These are phyloP conservation scores for Phytophthora boehmeriae DNA, from an alignment of 352 stramenopile genomes.

Conservation along the genomic window DNA sequence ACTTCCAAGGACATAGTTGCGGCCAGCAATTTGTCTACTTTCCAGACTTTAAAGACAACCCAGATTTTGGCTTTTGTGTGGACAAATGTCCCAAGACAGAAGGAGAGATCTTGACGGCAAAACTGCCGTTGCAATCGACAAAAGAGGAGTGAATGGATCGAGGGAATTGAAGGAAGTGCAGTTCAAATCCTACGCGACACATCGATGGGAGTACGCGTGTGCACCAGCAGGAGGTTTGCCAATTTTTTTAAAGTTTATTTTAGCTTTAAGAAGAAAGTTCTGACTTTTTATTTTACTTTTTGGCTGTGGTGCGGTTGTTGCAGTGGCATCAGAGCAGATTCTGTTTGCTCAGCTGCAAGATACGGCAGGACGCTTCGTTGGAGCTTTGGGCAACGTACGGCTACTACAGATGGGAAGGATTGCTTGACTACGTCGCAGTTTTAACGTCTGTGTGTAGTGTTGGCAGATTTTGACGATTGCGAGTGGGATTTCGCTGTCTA, in stretches of 20 bases:
- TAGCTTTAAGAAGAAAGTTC: neutral
- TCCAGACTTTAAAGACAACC: constrained; percentile 63
- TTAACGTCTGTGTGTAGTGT: constrained; percentile 41
- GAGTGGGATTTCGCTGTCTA: constrained; percentile 63
- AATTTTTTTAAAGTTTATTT: neutral
- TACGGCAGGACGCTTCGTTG: constrained; percentile 75
- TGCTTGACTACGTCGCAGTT: neutral
- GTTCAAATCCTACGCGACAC: constrained; percentile 73
- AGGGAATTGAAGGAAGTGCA: constrained; percentile 41
- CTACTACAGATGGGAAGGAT: neutral
- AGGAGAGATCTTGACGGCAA: constrained; percentile 52
- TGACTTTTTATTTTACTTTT: neutral
- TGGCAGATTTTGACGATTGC: constrained; percentile 71
- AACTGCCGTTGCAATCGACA: constrained; percentile 52
- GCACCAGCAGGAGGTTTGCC: constrained; percentile 56
- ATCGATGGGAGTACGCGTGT: constrained; percentile 72
- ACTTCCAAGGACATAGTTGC: constrained; percentile 74
- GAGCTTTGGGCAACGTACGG: constrained; percentile 68
- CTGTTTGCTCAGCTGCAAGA: constrained; percentile 81
- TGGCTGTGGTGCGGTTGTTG: constrained; percentile 1
- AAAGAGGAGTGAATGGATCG: constrained; percentile 38
- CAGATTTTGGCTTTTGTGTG: constrained; percentile 85
- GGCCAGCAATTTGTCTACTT: constrained; percentile 75
- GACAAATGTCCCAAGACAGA: constrained; percentile 46
- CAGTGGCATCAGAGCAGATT: constrained; percentile 54